A percentile compares a stretch with the other conserved stretches of the same genome.
Evolutionary conservation across 2,329 filamentous ascomycete species (phyloP).

Genomic region (Exophiala spinifera): DNA sequence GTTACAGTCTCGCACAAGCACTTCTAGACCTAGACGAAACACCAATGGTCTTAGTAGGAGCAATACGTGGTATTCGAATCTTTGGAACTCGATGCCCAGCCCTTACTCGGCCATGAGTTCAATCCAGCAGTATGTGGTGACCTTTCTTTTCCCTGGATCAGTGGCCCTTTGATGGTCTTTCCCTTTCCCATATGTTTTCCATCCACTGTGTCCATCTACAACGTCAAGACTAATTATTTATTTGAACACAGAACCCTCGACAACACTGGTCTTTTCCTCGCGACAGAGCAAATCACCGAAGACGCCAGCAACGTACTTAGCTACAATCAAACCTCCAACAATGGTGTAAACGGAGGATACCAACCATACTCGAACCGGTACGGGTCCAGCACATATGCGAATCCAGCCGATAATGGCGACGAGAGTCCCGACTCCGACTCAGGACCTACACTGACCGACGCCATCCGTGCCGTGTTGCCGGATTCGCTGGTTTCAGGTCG

Average conservation of each 20-base stretch:
- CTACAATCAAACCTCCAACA: background rate
- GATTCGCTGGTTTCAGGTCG: background rate
- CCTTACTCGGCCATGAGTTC: conserved; percentile 4
- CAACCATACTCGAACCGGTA: background rate
- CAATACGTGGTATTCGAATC: conserved; percentile 9
- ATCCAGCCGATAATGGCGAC: background rate
- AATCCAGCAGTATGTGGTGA: conserved; percentile 8
- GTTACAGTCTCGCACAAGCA: background rate
- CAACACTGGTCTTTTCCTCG: conserved; percentile 9
- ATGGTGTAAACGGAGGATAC: background rate
- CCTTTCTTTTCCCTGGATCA: background rate
- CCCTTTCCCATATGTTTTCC: background rate
- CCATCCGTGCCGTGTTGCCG: background rate
- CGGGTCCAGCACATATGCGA: background rate
- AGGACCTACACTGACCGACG: background rate
- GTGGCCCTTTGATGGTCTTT: too few species aligned
- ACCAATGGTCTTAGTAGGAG: background rate
- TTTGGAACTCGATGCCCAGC: conserved; percentile 7
- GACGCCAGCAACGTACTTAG: conserved; percentile 2
- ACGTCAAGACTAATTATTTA: background rate
- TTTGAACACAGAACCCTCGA: conserved; percentile 5
- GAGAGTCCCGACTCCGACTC: background rate
- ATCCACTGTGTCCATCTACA: too few species aligned
- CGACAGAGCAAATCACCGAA: conserved; percentile 2
- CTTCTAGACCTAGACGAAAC: background rate